These are phyloP conservation scores for Puccinia coronata DNA, from an alignment of 1,284 basidiomycete species.

Conservation along the genomic window DNA sequence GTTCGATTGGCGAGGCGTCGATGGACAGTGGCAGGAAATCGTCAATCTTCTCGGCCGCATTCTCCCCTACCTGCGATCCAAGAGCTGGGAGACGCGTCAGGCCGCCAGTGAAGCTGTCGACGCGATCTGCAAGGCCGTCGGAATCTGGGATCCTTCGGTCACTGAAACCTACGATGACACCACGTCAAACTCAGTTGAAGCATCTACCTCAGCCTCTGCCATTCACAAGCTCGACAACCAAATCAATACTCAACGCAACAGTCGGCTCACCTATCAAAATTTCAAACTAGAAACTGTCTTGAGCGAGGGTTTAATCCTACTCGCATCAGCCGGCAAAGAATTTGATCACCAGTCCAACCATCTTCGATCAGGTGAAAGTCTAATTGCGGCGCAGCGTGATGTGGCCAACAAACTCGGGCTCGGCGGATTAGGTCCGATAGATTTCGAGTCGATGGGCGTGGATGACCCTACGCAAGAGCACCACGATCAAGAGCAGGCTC, in stretches of 20 bases:
- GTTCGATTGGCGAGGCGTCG: slow-evolving; percentile 59
- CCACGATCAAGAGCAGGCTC: slow-evolving; percentile 51
- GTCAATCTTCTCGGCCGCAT: slow-evolving; percentile 80
- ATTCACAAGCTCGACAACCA: slow-evolving; percentile 55
- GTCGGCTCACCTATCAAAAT: slow-evolving; percentile 54
- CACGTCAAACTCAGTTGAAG: background rate
- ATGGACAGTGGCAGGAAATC: slow-evolving; percentile 76
- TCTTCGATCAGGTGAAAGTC: slow-evolving; percentile 56
- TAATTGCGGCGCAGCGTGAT: slow-evolving; percentile 60
- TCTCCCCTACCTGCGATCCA: slow-evolving; percentile 81
- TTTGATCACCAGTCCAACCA: slow-evolving; percentile 57
- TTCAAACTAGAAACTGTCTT: slow-evolving; percentile 59
- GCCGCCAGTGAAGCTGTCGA: slow-evolving; percentile 82
- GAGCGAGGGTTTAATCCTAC: slow-evolving; percentile 58
- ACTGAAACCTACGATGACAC: slow-evolving; percentile 44
- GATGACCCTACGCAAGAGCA: slow-evolving; percentile 58
- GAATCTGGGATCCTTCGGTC: slow-evolving; percentile 72
- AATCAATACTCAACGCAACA: background rate
- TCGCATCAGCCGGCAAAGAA: slow-evolving; percentile 60
- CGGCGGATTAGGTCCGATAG: slow-evolving; percentile 55
- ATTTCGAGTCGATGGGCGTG: slow-evolving; percentile 59
- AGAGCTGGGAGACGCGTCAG: slow-evolving; percentile 79
- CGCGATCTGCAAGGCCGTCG: slow-evolving; percentile 78
- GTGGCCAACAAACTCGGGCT: slow-evolving; percentile 57
- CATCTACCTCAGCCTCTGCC: slow-evolving; percentile 53